These are phyloP conservation scores for Dissophora globulifera DNA, from an alignment of 192 early-diverging fungal genomes.

Conservation along the genomic window DNA sequence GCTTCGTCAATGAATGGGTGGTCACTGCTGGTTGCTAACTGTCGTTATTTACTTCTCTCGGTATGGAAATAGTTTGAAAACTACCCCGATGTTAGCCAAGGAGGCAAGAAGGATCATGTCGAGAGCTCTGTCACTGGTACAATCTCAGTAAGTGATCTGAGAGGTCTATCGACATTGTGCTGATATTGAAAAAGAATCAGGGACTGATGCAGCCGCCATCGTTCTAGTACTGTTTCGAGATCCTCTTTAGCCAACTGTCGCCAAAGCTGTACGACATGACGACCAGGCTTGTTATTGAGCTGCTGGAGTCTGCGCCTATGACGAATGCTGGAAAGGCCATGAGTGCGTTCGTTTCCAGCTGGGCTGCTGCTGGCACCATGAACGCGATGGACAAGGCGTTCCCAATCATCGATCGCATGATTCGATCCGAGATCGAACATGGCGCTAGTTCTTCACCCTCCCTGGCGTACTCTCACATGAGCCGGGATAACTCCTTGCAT, in stretches of 20 bases:
- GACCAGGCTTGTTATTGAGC: conserved; percentile 67
- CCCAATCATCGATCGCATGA: conserved; percentile 64
- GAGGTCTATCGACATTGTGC: too few species aligned
- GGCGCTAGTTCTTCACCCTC: conserved; percentile 69
- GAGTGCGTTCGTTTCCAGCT: conserved; percentile 51
- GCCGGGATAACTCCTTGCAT: conserved; percentile 74
- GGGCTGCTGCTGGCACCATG: conserved; percentile 50
- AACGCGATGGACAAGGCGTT: conserved; percentile 66
- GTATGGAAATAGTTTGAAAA: conserved; percentile 35
- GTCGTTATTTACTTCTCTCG: too few species aligned
- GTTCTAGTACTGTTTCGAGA: conserved; percentile 69
- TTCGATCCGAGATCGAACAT: conserved; percentile 70
- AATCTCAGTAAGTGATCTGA: conserved; percentile 18
- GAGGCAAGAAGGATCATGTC: conserved; percentile 28
- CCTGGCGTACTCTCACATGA: conserved; percentile 53
- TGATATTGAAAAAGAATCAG: too few species aligned
- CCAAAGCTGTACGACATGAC: conserved; percentile 70
- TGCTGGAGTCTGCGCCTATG: conserved; percentile 65
- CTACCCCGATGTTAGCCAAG: conserved; percentile 34
- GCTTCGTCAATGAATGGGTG: too few species aligned
- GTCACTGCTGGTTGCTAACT: too few species aligned
- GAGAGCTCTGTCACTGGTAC: conserved; percentile 37
- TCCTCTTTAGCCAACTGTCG: conserved; percentile 76
- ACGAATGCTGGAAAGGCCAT: conserved; percentile 78
- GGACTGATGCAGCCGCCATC: too few species aligned